These are phyloP conservation scores for Colletotrichum navitas DNA, from an alignment of 2,329 filamentous ascomycete genomes.

Conservation along the genomic window DNA sequence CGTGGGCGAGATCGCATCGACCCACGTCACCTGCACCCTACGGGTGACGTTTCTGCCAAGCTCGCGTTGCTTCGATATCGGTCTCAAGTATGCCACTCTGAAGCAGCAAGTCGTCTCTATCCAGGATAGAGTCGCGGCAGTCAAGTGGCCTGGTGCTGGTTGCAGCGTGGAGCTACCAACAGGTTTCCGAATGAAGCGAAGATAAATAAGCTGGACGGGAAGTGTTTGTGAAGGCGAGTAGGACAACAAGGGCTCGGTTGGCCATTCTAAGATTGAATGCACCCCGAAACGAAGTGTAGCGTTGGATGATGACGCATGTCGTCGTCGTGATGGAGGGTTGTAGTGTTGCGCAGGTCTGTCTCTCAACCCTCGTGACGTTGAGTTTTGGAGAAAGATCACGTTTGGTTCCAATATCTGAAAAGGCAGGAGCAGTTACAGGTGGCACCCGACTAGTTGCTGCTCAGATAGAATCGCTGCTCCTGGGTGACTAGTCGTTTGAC, in stretches of 20 bases:
- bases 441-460: conserved; percentile 4
- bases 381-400: neutral
- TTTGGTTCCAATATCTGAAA: neutral
- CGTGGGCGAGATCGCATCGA: neutral
- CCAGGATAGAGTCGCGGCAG: neutral
- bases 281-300: too few relatives aligned
- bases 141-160: neutral
- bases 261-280: neutral
- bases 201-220: neutral
- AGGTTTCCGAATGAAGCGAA: neutral
- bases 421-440: conserved; percentile 15
- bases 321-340: neutral
- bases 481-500: neutral
- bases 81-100: neutral
- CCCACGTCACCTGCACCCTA: neutral
- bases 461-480: conserved; percentile 4
- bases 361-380: conserved; percentile 13
- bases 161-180: neutral
- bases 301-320: neutral
- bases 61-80: neutral
- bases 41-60: conserved; percentile 4
- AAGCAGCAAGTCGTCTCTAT: neutral
- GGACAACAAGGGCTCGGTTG: too few relatives aligned
- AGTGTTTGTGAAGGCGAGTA: neutral
- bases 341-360: neutral